Base-by-base conservation (phyloP, 306 rosid genomes). In the Leucaena leucocephala region DNA sequence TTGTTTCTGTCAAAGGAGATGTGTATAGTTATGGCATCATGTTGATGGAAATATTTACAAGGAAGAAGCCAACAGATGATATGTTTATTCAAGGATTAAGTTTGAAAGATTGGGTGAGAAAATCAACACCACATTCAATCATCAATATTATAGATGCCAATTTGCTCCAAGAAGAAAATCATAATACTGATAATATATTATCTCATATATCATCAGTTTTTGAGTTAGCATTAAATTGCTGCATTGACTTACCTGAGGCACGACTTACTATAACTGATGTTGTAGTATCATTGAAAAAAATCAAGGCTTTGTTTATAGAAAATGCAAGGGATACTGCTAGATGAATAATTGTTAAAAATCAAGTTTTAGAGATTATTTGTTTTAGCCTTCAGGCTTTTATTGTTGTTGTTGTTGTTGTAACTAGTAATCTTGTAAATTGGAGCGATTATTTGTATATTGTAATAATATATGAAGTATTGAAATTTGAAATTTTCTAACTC, bases 21-120 rank as follows among this genome's bases (percentile, higher is more conserved):
- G 86, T 76, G 0, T 85, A 85, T 8, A 83, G 91, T 66, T 88
- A 68, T 55, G 89, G 89, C 1, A 39, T 85, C 58, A 6, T 88
- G 64, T 4, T 85, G 2, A 81, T 82, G 89, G 89, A 88, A 83
- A 78, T 77, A 22, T 77, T 84, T 42, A 85, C 88, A 59, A 82
- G 74, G 45, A 85, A 83, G 74, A 85, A 72, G 71, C 89, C 89
- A 11, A 74, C 76, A 2, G 80, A 85, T 74, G 78, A 83, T 22
- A 81, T 79, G 78, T 79, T 88, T 74, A 64, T 3, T 8, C 55
- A 68, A 21, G 84, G 45, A 10, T n/a, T 67, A 14, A 57, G 55
- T 72, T 45, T 81, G 65, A 81, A 42, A 42, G 72, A 68, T 1
- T 68, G 15, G 8, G 72, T 68, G 19, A n/a, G 52, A 16, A 9